Conservation (phyloP, 2,329 filamentous ascomycete genomes). For the Pyrenophora teres region DNA sequence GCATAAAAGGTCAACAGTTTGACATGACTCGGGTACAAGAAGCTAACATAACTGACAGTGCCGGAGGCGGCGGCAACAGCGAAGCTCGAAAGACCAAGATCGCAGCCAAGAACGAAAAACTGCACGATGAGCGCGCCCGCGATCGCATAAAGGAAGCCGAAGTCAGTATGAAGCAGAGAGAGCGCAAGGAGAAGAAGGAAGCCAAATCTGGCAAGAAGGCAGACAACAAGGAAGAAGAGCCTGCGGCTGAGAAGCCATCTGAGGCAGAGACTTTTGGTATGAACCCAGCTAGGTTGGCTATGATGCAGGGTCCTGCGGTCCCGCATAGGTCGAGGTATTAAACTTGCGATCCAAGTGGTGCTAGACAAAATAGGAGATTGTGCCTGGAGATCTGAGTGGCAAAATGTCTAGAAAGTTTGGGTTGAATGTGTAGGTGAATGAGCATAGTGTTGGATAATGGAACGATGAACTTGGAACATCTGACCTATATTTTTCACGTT, state of each 20-base stretch:
- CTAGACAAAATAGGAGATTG: too few relatives aligned
- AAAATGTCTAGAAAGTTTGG: not conserved
- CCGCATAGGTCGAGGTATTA: slow-evolving; percentile 32
- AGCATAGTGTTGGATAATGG: slow-evolving; percentile 1
- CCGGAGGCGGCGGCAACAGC: slow-evolving; percentile 83
- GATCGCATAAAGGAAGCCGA: slow-evolving; percentile 54
- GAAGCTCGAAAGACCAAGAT: slow-evolving; percentile 75
- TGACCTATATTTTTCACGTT: too few relatives aligned
- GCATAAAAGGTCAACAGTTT: not conserved
- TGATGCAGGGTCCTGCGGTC: slow-evolving; percentile 36
- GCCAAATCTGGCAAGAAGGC: slow-evolving; percentile 27
- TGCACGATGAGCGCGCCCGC: slow-evolving; percentile 69
- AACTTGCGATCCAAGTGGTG: not conserved
- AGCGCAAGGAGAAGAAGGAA: slow-evolving; percentile 49
- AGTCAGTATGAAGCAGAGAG: slow-evolving; percentile 47
- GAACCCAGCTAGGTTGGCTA: slow-evolving; percentile 45
- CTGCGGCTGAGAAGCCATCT: slow-evolving; percentile 20
- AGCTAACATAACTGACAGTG: slow-evolving; percentile 54
- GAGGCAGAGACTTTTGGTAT: slow-evolving; percentile 37
- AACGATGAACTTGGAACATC: not conserved
- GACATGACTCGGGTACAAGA: not conserved
- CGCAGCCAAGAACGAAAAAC: slow-evolving; percentile 80
- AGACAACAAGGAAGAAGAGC: slow-evolving; percentile 16
- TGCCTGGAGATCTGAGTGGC: not conserved
- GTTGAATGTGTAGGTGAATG: not conserved